Evolutionary conservation across 1,139 yeast genomes (phyloP).

Genomic region (Yarrowia galli): DNA sequence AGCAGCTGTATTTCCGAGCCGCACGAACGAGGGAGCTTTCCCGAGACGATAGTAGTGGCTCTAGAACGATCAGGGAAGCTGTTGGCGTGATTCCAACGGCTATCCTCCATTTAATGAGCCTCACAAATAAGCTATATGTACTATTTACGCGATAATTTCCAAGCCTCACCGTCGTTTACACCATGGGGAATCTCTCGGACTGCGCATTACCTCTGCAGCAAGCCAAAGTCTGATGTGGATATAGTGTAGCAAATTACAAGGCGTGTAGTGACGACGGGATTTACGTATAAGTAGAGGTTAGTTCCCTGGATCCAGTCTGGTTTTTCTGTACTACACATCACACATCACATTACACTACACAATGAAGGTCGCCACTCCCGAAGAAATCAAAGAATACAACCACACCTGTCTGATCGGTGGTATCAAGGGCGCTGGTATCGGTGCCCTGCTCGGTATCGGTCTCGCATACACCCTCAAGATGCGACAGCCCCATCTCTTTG

Average conservation of each 20-base stretch:
- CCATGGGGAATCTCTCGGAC: background rate
- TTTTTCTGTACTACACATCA: background rate
- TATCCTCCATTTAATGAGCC: background rate
- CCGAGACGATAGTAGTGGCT: background rate
- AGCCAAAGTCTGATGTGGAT: constrained; percentile 25
- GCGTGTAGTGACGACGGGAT: constrained; percentile 6
- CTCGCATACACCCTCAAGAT: constrained; percentile 43
- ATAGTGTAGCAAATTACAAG: constrained; percentile 27
- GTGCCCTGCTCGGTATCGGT: constrained; percentile 61
- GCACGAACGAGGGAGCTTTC: background rate
- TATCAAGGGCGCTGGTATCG: constrained; percentile 64
- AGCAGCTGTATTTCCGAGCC: constrained; percentile 11
- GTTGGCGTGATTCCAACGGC: background rate
- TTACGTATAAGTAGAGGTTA: constrained; percentile 1
- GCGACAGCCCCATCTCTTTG: constrained; percentile 43
- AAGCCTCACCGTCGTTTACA: background rate
- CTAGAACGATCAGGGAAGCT: background rate
- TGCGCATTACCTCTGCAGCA: constrained; percentile 11
- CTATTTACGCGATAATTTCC: background rate
- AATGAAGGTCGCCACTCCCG: constrained; percentile 74
- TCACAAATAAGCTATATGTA: background rate
- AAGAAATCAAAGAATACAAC: constrained; percentile 71
- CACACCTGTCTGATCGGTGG: constrained; percentile 67
- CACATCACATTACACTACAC: constrained; percentile 9
- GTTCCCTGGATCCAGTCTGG: background rate